phyloP scores from a whole-genome alignment of 192 early-diverging fungal species.

The Backusella luteola region DNA sequence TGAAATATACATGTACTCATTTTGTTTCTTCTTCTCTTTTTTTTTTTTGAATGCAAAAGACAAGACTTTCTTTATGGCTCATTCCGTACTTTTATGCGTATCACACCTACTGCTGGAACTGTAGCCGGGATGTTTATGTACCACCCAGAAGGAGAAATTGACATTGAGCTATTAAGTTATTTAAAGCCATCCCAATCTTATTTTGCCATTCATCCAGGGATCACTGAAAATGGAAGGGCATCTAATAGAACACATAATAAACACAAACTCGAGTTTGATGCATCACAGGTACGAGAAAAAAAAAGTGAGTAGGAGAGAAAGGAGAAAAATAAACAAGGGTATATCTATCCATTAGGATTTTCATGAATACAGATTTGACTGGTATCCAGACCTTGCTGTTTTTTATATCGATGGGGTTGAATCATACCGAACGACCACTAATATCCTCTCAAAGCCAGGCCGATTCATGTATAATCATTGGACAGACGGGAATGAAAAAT shows the following conservation, averaged over 20 bases:
- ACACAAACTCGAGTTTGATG: slow-evolving; percentile 14
- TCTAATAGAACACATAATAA: slow-evolving; percentile 13
- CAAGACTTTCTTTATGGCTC: slow-evolving; percentile 21
- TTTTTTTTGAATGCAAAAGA: not conserved
- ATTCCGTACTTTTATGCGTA: slow-evolving; percentile 14
- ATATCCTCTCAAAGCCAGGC: slow-evolving; percentile 20
- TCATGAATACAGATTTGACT: slow-evolving; percentile 35
- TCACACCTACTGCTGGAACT: slow-evolving; percentile 16
- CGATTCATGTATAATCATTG: slow-evolving; percentile 27
- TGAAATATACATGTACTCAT: too few species aligned
- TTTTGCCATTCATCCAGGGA: slow-evolving; percentile 28
- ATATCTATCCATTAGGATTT: not conserved
- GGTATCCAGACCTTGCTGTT: slow-evolving; percentile 16
- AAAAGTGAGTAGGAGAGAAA: not conserved
- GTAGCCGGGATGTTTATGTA: slow-evolving; percentile 22
- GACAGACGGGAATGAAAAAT: slow-evolving; percentile 28
- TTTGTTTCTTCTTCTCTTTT: not conserved
- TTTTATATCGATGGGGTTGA: slow-evolving; percentile 20
- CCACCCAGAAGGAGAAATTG: slow-evolving; percentile 17
- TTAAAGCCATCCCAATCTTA: slow-evolving; percentile 20
- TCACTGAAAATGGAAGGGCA: slow-evolving; percentile 16
- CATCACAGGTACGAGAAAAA: not conserved
- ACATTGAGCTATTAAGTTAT: slow-evolving; percentile 20
- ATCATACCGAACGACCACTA: not conserved
- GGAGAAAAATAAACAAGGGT: not conserved